Percentiles rank a stretch among this genome's conserved stretches.
phyloP scores from a whole-genome alignment of 2,329 filamentous ascomycete genomes.

The Phaeosphaeria sp. region DNA sequence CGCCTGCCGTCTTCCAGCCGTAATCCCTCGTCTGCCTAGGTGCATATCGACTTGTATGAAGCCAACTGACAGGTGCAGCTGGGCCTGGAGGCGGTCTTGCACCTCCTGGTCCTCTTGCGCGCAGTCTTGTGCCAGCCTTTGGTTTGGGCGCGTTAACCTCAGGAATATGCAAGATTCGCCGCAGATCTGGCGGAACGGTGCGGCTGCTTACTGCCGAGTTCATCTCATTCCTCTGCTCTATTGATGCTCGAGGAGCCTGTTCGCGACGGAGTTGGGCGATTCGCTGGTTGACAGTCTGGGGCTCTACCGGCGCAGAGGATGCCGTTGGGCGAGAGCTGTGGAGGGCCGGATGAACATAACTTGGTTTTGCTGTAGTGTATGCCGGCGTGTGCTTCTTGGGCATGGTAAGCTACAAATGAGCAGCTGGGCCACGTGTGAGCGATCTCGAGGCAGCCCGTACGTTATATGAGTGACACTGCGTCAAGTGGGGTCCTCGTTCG shows the following conservation, averaged over 20 bases:
- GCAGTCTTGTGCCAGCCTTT: slow-evolving; percentile 47
- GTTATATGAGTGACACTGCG: slow-evolving; percentile 9
- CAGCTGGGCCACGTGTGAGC: background rate
- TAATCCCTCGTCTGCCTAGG: slow-evolving; percentile 21
- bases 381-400: slow-evolving; percentile 56
- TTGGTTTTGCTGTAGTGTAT: slow-evolving; percentile 50
- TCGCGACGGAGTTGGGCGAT: slow-evolving; percentile 55
- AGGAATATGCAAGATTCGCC: slow-evolving; percentile 53
- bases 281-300: slow-evolving; percentile 54
- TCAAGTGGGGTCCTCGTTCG: slow-evolving; percentile 10
- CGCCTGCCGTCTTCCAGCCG: slow-evolving; percentile 7
- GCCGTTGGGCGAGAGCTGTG: slow-evolving; percentile 38
- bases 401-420: slow-evolving; percentile 39
- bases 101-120: slow-evolving; percentile 24
- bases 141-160: slow-evolving; percentile 55
- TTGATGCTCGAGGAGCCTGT: slow-evolving; percentile 47
- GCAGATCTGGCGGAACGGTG: slow-evolving; percentile 54
- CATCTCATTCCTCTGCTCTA: slow-evolving; percentile 50
- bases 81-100: slow-evolving; percentile 51
- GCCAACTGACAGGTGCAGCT: slow-evolving; percentile 55
- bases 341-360: slow-evolving; percentile 47
- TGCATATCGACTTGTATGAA: slow-evolving; percentile 41
- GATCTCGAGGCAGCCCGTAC: background rate
- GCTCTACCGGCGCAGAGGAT: slow-evolving; percentile 24
- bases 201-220: slow-evolving; percentile 50